Base-by-base conservation (phyloP, 1,284 basidiomycete species). In the Schizophyllum commune region DNA sequence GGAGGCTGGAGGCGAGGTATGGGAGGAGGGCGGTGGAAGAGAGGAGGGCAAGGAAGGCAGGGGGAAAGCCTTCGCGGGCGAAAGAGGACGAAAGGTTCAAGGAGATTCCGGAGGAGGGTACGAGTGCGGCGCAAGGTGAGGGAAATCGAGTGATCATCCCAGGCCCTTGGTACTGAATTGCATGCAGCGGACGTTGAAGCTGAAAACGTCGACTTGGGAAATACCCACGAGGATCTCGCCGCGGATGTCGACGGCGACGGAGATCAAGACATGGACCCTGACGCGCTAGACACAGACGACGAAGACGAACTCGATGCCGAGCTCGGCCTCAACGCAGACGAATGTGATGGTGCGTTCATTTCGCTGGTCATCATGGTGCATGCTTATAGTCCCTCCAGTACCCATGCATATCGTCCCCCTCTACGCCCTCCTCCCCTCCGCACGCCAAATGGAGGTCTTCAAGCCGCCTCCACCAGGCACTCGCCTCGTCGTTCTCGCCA, bases 371-470 rank as follows among this genome's bases (percentile, higher is more conserved):
- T 19, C 58, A 39, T 9, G 32, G 11, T 58, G 17, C 33, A 58
- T 58, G 52, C 20, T 63, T 56, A 53, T 62, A 39, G 54, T 61
- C 39, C 22, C 13, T 56, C 5, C 83, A 99, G 78, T 86, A 81
- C 69, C 83, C 82, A 73, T 88, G 86, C 82, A 99, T 58, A 81
- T 96, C 11, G 86, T 99, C 0, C 96, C 97, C 0, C 88, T 99
- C 66, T 99, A 99, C 76, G 98, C 97, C 2, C 88, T 98, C 66
- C 89, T 99, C 80, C 91, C 97, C 0, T 94, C 94, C 15, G 96
- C 99, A 72, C 84, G 97, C 61, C 97, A 99, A 72, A 95, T 97
- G 71, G 91, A 90, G 67, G 98, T 99, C 63, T 99, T 99, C 73
- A 84, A 94, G 68, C 83, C 93, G 0, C 94, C 96, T 0, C 82